Evolutionary conservation across 2,329 filamentous ascomycete genomes (phyloP).

Genomic region (Chrysoporthe austroafricana): DNA sequence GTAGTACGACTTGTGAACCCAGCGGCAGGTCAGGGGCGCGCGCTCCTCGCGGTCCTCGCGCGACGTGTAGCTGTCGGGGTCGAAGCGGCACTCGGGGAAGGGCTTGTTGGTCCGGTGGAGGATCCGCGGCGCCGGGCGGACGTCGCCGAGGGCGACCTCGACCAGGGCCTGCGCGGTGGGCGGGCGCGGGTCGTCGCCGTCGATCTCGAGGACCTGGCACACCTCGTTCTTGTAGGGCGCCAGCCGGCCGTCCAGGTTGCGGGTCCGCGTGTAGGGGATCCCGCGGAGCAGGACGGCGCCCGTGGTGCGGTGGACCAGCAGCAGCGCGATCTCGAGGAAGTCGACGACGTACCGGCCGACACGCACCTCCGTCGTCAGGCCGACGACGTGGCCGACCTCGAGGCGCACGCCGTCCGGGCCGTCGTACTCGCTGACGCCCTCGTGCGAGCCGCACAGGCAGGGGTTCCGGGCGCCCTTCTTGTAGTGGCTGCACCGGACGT

Average conservation of each 20-base stretch:
- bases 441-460: slow-evolving; percentile 20
- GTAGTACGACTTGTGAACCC: slow-evolving; percentile 46
- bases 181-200: slow-evolving; percentile 40
- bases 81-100: slow-evolving; percentile 45
- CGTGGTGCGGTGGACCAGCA: slow-evolving; percentile 42
- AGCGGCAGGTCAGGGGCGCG: slow-evolving; percentile 56
- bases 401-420: slow-evolving; percentile 19
- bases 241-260: slow-evolving; percentile 43
- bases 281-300: slow-evolving; percentile 48
- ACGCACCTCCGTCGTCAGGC: slow-evolving; percentile 32
- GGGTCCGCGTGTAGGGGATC: slow-evolving; percentile 41
- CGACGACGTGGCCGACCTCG: slow-evolving; percentile 29
- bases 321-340: slow-evolving; percentile 42
- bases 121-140: slow-evolving; percentile 44
- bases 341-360: slow-evolving; percentile 28
- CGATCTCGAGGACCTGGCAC: slow-evolving; percentile 46
- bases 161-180: slow-evolving; percentile 44
- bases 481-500: slow-evolving; percentile 15
- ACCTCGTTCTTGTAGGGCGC: slow-evolving; percentile 48
- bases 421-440: slow-evolving; percentile 18
- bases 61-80: slow-evolving; percentile 30
- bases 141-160: slow-evolving; percentile 44
- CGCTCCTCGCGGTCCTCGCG: slow-evolving; percentile 33
- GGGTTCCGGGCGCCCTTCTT: slow-evolving; percentile 24
- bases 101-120: slow-evolving; percentile 60